Percentiles rank a stretch among this genome's conserved stretches.
phyloP scores from a whole-genome alignment of 495 filamentous ascomycete species.

The Lophiotrema nucula region DNA sequence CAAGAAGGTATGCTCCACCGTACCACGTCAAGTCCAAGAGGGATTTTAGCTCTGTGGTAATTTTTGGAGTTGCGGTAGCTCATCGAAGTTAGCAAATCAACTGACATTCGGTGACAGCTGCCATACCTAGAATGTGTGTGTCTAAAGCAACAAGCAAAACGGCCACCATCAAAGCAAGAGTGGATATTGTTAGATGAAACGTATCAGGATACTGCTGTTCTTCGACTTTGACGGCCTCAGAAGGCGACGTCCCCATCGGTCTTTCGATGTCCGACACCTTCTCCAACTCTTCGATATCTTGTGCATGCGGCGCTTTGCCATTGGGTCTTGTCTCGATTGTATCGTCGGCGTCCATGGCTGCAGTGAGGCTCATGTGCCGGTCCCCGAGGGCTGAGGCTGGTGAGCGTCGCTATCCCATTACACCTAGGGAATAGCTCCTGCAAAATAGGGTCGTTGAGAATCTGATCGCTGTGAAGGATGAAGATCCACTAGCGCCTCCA shows the following conservation, averaged over 20 bases:
- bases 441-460: background rate
- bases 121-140: background rate
- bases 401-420: background rate
- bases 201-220: background rate
- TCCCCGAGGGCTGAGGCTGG: background rate
- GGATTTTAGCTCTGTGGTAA: background rate
- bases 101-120: background rate
- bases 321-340: background rate
- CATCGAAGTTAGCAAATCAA: background rate
- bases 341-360: background rate
- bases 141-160: background rate
- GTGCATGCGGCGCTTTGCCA: background rate
- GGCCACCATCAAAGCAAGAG: background rate
- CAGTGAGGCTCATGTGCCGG: background rate
- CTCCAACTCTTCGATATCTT: background rate
- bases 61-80: background rate
- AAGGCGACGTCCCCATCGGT: background rate
- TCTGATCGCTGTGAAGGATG: background rate
- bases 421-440: background rate
- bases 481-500: background rate
- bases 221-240: background rate
- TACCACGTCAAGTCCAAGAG: conserved; percentile 54
- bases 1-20: conserved; percentile 56
- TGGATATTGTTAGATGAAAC: background rate
- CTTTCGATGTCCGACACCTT: background rate